A percentile compares a stretch with the other conserved stretches of the same genome.
phyloP scores from a whole-genome alignment of 192 early-diverging fungal genomes.

The Coemansia sp. region DNA sequence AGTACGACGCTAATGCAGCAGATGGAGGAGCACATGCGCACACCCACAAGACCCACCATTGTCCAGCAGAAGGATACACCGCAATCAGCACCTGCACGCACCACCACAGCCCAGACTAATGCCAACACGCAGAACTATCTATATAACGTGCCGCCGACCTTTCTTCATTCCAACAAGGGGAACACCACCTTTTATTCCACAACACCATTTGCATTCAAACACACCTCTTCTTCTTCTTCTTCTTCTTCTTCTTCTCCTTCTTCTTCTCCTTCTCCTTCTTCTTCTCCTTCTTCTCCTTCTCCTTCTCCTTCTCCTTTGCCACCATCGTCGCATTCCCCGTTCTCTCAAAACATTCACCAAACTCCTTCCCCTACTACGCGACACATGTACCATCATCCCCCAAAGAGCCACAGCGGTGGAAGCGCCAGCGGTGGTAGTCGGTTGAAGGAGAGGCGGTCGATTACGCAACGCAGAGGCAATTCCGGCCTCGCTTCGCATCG shows the following conservation, averaged over 20 bases:
- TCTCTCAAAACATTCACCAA: too few relatives aligned
- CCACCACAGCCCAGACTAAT: neutral
- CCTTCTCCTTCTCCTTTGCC: neutral
- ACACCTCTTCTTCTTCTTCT: neutral
- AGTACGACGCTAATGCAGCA: too few relatives aligned
- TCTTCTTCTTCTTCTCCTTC: neutral
- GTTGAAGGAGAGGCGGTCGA: neutral
- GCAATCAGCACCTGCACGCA: neutral
- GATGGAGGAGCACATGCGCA: conserved; percentile 5
- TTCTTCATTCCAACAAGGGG: too few relatives aligned
- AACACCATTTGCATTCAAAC: neutral
- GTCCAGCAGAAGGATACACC: neutral
- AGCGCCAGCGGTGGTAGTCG: neutral
- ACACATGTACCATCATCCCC: neutral
- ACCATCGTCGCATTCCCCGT: too few relatives aligned
- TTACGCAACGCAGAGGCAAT: conserved; percentile 3
- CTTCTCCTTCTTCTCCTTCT: neutral
- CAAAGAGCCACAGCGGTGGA: too few relatives aligned
- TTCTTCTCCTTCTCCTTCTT: neutral
- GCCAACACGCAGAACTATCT: neutral
- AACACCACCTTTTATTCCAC: neutral
- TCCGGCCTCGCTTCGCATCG: neutral
- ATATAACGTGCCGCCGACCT: too few relatives aligned
- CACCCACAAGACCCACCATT: conserved; percentile 6
- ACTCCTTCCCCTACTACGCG: too few relatives aligned